Base-by-base conservation (phyloP, 2,329 filamentous ascomycete genomes). In the Exophiala dermatitidis region DNA sequence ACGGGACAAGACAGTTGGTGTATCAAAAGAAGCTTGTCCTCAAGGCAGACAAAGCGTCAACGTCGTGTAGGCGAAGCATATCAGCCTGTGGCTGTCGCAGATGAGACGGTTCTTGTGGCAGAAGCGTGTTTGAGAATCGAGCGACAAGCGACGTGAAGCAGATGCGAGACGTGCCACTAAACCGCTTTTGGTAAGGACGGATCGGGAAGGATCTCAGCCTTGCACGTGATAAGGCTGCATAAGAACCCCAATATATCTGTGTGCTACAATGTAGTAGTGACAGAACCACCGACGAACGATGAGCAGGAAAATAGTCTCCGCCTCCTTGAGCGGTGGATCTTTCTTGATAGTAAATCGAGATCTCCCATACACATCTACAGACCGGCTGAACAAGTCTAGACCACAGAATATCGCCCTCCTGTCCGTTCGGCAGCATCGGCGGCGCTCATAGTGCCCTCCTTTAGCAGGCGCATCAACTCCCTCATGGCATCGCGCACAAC, bases 401-500 rank as follows among this genome's bases (percentile, higher is more conserved):
- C 82, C 64, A 97, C 89, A 43, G 82, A 94, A 68, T 97, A 98
- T 64, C 90, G 81, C 54, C 88, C 88, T 65, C 84, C 85, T 9
- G 86, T 85, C 59, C 90, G 80, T 55, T 82, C 84, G 67, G 93
- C 86, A n/a, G 86, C 85, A 64, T 96, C 90, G 29, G 86, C 88
- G 7, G 90, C 90, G 9, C 89, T 89, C 64, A 94, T 82, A 0
- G 90, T 95, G 8, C 88, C 93, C 71, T 97, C 93, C 67, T 86
- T 89, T 62, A 98, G 73, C 65, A 96, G 74, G 44, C 90, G 81
- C 67, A 90, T 91, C 60, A 98, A 77, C 72, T 97, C 90, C 62
- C 83, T 82, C 80, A 98, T 88, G 1, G 93, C 93, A 64, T 88
- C 86, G 48, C 87, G 88, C 30, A 98, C 93, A 32, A 90, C 84